These are phyloP conservation scores for Chrysopogon serrulatus DNA, from an alignment of 176 grass and related monocot genomes.

Conservation along the genomic window DNA sequence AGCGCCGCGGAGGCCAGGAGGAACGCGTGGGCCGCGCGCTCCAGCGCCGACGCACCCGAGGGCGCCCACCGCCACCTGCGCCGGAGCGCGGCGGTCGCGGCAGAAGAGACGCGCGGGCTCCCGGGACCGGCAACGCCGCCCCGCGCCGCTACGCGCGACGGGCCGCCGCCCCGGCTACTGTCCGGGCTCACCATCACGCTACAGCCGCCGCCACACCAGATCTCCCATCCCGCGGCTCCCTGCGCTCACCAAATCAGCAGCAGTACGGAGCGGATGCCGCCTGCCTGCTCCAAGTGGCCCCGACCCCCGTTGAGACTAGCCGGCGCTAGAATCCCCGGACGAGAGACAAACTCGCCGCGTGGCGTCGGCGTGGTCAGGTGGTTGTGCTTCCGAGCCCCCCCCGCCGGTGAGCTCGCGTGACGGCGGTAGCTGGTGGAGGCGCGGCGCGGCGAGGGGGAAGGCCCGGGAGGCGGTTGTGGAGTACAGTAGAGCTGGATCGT, in stretches of 20 bases:
- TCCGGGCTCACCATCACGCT: conserved; percentile 45
- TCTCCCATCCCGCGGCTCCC: conserved; percentile 37
- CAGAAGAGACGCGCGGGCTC: conserved; percentile 50
- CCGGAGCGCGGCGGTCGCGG: conserved; percentile 21
- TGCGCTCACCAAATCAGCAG: conserved; percentile 22
- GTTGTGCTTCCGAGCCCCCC: neutral
- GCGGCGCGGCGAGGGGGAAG: conserved; percentile 1
- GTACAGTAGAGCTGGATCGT: neutral
- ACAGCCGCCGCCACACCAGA: neutral
- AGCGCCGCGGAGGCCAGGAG: conserved; percentile 52
- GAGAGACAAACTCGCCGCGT: neutral
- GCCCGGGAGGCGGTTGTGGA: conserved; percentile 9
- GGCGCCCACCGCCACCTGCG: conserved; percentile 64
- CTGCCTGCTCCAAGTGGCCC: neutral
- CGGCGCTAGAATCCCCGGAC: neutral
- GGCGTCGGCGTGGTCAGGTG: neutral
- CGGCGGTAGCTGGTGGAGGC: conserved; percentile 14
- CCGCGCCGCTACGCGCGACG: conserved; percentile 36
- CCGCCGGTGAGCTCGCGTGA: neutral
- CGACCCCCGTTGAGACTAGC: neutral
- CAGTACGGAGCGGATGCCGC: neutral
- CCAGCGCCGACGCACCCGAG: conserved; percentile 34
- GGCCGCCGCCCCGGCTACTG: conserved; percentile 31
- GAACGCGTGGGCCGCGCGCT: conserved; percentile 32
- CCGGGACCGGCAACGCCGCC: conserved; percentile 27